phyloP scores from a whole-genome alignment of 2,329 filamentous ascomycete species.

The Cercospora zeina region DNA sequence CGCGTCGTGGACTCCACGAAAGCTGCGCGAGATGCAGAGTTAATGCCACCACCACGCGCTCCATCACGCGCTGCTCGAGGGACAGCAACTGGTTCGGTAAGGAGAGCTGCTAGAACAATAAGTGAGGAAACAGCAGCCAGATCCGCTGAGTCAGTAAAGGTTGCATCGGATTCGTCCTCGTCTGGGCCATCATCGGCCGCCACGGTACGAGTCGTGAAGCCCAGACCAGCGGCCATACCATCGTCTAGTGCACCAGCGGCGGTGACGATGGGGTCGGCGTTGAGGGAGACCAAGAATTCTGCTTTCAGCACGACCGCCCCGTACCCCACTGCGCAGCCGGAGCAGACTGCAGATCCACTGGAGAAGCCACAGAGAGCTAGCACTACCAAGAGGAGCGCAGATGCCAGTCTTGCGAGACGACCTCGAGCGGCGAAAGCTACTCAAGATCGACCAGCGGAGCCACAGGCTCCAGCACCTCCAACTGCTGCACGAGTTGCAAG shows the following conservation, averaged over 20 bases:
- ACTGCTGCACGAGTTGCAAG: conserved; percentile 28
- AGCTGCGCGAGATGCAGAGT: conserved; percentile 35
- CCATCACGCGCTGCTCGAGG: conserved; percentile 32
- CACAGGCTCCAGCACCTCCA: conserved; percentile 16
- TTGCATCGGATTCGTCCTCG: conserved; percentile 30
- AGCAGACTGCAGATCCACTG: conserved; percentile 32
- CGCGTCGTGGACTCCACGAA: conserved; percentile 23
- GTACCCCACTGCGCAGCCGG: conserved; percentile 31
- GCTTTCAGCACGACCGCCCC: conserved; percentile 31
- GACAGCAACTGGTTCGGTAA: conserved; percentile 33
- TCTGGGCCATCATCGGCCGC: conserved; percentile 24
- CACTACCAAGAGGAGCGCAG: conserved; percentile 37
- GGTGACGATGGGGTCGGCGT: conserved; percentile 23
- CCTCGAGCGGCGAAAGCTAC: conserved; percentile 35
- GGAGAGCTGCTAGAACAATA: conserved; percentile 37
- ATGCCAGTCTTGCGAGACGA: conserved; percentile 41
- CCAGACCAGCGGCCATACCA: conserved; percentile 25
- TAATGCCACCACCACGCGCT: conserved; percentile 37
- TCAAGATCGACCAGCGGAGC: conserved; percentile 32
- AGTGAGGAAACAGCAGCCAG: conserved; percentile 39
- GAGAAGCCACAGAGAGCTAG: conserved; percentile 33
- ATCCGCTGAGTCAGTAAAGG: conserved; percentile 31
- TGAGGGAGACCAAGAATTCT: conserved; percentile 31
- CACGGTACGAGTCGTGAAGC: conserved; percentile 30
- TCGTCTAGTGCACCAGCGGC: conserved; percentile 25